phyloP scores from a whole-genome alignment of 1,284 basidiomycete genomes.

The Boletellus dicymbophilus region DNA sequence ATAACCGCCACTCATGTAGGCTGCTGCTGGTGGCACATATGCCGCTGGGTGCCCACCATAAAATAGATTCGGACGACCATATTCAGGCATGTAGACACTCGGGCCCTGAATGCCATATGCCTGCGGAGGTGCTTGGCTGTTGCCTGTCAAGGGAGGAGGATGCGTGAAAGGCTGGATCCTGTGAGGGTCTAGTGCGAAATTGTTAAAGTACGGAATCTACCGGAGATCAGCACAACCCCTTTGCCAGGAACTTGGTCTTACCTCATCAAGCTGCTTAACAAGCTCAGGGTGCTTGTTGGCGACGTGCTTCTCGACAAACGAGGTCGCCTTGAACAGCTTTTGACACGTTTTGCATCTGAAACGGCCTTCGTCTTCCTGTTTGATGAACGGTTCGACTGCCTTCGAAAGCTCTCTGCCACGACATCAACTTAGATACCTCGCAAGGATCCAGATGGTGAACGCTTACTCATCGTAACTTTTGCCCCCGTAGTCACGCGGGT shows the following conservation, averaged over 20 bases:
- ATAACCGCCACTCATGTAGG: constrained; percentile 47
- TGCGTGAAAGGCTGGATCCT: constrained; percentile 86
- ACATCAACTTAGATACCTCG: constrained; percentile 13
- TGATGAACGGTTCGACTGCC: constrained; percentile 76
- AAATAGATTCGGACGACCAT: constrained; percentile 44
- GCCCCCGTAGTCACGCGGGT: constrained; percentile 85
- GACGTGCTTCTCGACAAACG: constrained; percentile 95
- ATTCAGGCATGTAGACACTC: constrained; percentile 48
- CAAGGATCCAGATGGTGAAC: constrained; percentile 9
- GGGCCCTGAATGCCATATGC: constrained; percentile 75
- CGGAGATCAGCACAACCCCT: constrained; percentile 23
- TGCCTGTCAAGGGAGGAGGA: constrained; percentile 63
- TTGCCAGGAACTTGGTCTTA: constrained; percentile 35
- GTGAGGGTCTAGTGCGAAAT: constrained; percentile 91
- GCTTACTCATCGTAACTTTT: constrained; percentile 88
- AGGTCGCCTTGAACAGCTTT: constrained; percentile 94
- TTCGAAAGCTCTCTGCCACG: constrained; percentile 73
- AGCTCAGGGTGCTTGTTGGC: constrained; percentile 87
- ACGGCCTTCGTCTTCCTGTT: constrained; percentile 94
- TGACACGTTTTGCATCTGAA: constrained; percentile 93
- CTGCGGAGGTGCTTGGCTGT: constrained; percentile 72
- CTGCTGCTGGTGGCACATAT: constrained; percentile 44
- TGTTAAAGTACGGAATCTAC: constrained; percentile 88
- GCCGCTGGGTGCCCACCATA: constrained; percentile 43
- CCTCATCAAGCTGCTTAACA: constrained; percentile 76